Evolutionary conservation across 78 protist genomes (phyloP), one percentile per base, ranked within the genome.

Genomic region (Isochrysis galbana): DNA sequence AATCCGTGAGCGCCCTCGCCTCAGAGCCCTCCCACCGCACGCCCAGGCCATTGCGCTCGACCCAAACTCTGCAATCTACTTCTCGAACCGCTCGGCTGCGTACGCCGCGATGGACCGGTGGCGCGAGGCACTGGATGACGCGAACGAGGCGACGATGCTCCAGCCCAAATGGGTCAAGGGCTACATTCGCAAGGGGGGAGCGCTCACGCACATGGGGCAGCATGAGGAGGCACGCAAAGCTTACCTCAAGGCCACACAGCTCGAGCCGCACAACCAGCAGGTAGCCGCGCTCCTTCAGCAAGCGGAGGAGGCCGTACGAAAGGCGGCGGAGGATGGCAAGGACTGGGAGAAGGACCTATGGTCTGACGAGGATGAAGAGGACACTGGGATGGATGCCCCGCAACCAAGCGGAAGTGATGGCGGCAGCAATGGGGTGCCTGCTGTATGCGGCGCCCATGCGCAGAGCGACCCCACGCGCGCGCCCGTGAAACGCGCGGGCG

Each of bases 31-130:
- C n/a, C n/a, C n/a, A n/a, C 61, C 61, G 61, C 61, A 14, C 61
- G 29, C 29, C 7, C 14, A 51, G 61, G 42, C 41, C 41, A 34
- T 77, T 29, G 44, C 47, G 17, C 84, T 77, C 32, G 84, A 77
- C 46, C 47, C 47, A 4, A 77, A 26, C 46, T 2, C 14, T 5
- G 84, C 84, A 17, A 46, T 77, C 47, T 77, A 39, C 46, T 77
- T 23, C 46, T 77, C 84, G 47, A 77, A 77, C 46, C 84, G 84
- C n/a, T 39, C 32, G 34, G 84, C 84, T n/a, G 84, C 46, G 34
- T 77, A 77, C 46, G 34, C 14, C 34, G 46, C 44, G 32, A 3
- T 23, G 1, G 34, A 39, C n/a, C 84, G 44, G 29, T 77, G 44
- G 47, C 84, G 46, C 44, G 84, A 77, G 46, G 84, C 84, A 10